Evolutionary conservation across 2,329 filamentous ascomycete species (phyloP).

Genomic region (Trichoderma koningiopsis): DNA sequence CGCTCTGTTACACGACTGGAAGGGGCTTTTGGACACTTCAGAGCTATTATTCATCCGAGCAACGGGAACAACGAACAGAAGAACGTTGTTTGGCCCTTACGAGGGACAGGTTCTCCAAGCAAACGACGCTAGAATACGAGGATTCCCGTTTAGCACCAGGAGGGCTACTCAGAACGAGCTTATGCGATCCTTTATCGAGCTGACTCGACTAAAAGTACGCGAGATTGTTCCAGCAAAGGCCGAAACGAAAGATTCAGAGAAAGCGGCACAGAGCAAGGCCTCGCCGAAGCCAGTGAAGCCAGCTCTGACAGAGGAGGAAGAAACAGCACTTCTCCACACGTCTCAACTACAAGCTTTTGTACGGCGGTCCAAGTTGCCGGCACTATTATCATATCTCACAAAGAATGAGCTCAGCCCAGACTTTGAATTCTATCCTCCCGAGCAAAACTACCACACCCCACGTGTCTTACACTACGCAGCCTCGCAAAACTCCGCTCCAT

Average conservation of each 20-base stretch:
- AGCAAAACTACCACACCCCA: conserved; percentile 76
- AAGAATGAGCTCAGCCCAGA: conserved; percentile 71
- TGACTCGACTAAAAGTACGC: conserved; percentile 85
- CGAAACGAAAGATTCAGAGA: conserved; percentile 48
- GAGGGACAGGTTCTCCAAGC: conserved; percentile 80
- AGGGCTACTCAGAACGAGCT: conserved; percentile 92
- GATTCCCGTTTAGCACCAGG: conserved; percentile 91
- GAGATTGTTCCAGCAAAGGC: conserved; percentile 70
- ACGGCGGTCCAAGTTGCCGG: conserved; percentile 85
- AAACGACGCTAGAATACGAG: conserved; percentile 78
- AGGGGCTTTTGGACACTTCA: conserved; percentile 76
- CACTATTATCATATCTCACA: conserved; percentile 79
- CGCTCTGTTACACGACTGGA: conserved; percentile 80
- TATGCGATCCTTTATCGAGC: conserved; percentile 90
- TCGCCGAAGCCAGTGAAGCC: conserved; percentile 58
- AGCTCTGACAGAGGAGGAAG: conserved; percentile 79
- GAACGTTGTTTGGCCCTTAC: conserved; percentile 88
- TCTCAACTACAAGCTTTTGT: conserved; percentile 86
- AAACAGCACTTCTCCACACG: conserved; percentile 79
- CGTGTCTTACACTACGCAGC: conserved; percentile 86
- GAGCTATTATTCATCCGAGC: conserved; percentile 88
- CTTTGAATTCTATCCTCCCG: conserved; percentile 73
- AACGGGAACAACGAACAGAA: conserved; percentile 80
- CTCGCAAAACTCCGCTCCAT: conserved; percentile 72
- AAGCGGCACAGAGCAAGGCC: conserved; percentile 41